Percentiles rank a stretch among this genome's conserved stretches.
Conservation (phyloP, 805 yeast genomes). For the Yamadazyma olivae region DNA sequence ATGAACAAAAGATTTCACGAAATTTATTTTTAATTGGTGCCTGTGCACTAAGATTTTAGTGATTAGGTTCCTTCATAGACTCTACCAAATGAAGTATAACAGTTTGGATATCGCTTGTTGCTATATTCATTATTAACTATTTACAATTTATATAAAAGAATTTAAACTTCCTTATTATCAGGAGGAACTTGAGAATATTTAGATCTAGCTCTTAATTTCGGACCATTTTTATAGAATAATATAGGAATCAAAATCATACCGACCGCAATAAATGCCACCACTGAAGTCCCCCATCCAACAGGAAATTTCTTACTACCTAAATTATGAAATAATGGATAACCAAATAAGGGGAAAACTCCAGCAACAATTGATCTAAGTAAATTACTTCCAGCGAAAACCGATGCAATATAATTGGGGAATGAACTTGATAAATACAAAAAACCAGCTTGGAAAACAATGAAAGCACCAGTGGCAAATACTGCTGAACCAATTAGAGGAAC, state of each 20-base stretch:
- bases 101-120: too few species aligned
- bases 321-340: conserved; percentile 53
- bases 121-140: too few species aligned
- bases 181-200: too few species aligned
- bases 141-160: conserved; percentile 40
- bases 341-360: conserved; percentile 61
- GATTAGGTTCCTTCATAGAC: too few species aligned
- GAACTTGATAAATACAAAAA: conserved; percentile 48
- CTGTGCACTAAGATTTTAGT: too few species aligned
- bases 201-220: too few species aligned
- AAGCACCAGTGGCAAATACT: conserved; percentile 37
- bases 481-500: conserved; percentile 44
- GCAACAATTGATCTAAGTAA: conserved; percentile 48
- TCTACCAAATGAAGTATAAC: too few species aligned
- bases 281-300: conserved; percentile 59
- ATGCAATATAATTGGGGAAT: conserved; percentile 49
- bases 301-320: conserved; percentile 49
- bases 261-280: conserved; percentile 61
- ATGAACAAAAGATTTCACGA: too few species aligned
- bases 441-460: conserved; percentile 49
- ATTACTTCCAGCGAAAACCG: conserved; percentile 55
- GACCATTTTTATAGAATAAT: too few species aligned
- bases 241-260: conserved; percentile 45
- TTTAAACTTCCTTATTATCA: too few species aligned
- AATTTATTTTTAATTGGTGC: too few species aligned